Base-by-base conservation (phyloP, 306 rosid genomes). In the Rubus idaeus region DNA sequence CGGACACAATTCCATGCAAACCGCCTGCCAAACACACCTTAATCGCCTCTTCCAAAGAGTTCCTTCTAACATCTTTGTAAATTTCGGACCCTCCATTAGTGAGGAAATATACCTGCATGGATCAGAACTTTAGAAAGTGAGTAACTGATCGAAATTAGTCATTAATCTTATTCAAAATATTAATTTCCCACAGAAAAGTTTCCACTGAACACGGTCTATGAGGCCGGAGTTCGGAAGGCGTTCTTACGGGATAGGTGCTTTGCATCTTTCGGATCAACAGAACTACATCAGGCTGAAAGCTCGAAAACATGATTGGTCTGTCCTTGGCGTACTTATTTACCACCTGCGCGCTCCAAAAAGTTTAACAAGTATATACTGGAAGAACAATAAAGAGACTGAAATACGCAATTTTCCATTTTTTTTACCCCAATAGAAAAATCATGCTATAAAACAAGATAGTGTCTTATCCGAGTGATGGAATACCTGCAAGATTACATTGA, bases 201-300 rank as follows among this genome's bases (percentile, higher is more conserved):
- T 42, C 46, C 46, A 42, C 2, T 42, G 5, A 42, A 42, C 46
- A 8, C 46, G 1, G 46, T 8, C 46, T 4, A 3, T 23, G 26
- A 23, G 26, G 26, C 26, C 26, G 26, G 26, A 23, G 26, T 23
- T 23, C 1, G 47, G 42, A 41, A 68, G 21, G 10, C 21, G 23
- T 58, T 70, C 97, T 87, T 77, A 89, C 97, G 8, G 96, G 96
- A 78, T 88, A 88, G 21, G 69, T 77, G 75, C 51, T 81, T 77
- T 94, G 98, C 86, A 88, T 71, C 78, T 86, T 81, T 64, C 84
- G 40, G 16, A 86, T 73, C 21, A 88, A 73, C 42, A 65, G 13
- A 2, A 92, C 94, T 8, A 93, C 97, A 73, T 94, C 98, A 4
- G 97, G 97, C 64, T 87, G 93, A 71, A 94, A 91, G 69, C 91